Conservation (phyloP, 2,329 filamentous ascomycete species). For the Didymellaceae sp. region DNA sequence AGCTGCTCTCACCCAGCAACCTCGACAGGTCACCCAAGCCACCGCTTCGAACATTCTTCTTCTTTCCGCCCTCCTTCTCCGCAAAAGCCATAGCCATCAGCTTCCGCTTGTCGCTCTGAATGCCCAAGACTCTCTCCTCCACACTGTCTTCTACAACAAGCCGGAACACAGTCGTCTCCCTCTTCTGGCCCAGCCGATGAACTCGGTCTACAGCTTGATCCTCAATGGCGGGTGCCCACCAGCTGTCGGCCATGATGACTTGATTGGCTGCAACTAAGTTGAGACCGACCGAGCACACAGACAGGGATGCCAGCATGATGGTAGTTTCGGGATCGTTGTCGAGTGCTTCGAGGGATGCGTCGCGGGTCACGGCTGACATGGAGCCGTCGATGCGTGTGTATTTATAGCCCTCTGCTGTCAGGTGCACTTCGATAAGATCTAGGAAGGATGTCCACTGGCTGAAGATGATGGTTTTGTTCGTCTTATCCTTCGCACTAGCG, state of each 20-base stretch:
- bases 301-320: slow-evolving; percentile 81
- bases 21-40: slow-evolving; percentile 53
- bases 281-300: slow-evolving; percentile 83
- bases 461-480: slow-evolving; percentile 75
- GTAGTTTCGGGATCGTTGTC: slow-evolving; percentile 71
- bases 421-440: slow-evolving; percentile 72
- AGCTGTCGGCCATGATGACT: slow-evolving; percentile 81
- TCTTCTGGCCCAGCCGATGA: slow-evolving; percentile 81
- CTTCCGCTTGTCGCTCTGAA: slow-evolving; percentile 80
- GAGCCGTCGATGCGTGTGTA: slow-evolving; percentile 80
- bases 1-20: slow-evolving; percentile 40
- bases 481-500: slow-evolving; percentile 67
- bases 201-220: slow-evolving; percentile 91
- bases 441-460: slow-evolving; percentile 80
- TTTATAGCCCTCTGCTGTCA: slow-evolving; percentile 65
- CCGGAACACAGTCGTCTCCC: slow-evolving; percentile 78
- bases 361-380: slow-evolving; percentile 74
- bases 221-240: slow-evolving; percentile 92
- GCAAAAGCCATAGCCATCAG: slow-evolving; percentile 80
- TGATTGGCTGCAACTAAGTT: slow-evolving; percentile 88
- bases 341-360: slow-evolving; percentile 71
- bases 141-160: slow-evolving; percentile 81
- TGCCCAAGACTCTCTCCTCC: slow-evolving; percentile 79
- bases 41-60: slow-evolving; percentile 52
- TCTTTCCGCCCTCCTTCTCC: slow-evolving; percentile 69